Percentiles rank a stretch among this genome's conserved stretches.
Conservation (phyloP, 2,329 filamentous ascomycete species). For the Chaetomium strumarium region DNA sequence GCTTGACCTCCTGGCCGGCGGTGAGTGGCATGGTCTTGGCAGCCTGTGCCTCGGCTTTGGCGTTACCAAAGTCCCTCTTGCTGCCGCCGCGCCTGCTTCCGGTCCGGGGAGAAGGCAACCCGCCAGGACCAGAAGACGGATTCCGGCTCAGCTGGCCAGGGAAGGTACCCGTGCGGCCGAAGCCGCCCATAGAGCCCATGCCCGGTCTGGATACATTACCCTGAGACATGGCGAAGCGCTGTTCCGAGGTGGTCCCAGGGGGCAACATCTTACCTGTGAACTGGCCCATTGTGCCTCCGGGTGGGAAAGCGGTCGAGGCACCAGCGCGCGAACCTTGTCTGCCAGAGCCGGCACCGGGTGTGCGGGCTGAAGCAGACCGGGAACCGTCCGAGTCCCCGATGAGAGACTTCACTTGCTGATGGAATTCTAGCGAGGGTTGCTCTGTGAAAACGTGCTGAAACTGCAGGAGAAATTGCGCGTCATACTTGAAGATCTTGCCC, state of each 20-base stretch:
- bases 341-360: slow-evolving; percentile 43
- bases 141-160: slow-evolving; percentile 63
- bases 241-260: slow-evolving; percentile 67
- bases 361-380: slow-evolving; percentile 57
- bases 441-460: slow-evolving; percentile 96
- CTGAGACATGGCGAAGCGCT: slow-evolving; percentile 65
- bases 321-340: slow-evolving; percentile 49
- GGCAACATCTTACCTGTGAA: slow-evolving; percentile 63
- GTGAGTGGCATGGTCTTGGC: slow-evolving; percentile 91
- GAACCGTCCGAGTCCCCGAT: slow-evolving; percentile 70
- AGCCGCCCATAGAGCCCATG: slow-evolving; percentile 52
- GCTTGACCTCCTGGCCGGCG: slow-evolving; percentile 72
- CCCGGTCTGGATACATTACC: slow-evolving; percentile 42
- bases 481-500: slow-evolving; percentile 83
- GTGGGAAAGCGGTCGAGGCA: slow-evolving; percentile 42
- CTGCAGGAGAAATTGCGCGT: slow-evolving; percentile 90
- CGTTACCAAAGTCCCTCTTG: slow-evolving; percentile 53
- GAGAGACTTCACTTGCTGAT: slow-evolving; percentile 77
- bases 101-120: slow-evolving; percentile 65
- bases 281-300: slow-evolving; percentile 55
- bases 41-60: slow-evolving; percentile 59
- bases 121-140: slow-evolving; percentile 51
- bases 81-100: slow-evolving; percentile 56
- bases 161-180: slow-evolving; percentile 57
- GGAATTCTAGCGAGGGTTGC: slow-evolving; percentile 92